Evolutionary conservation across 495 filamentous ascomycete species (phyloP).

Genomic region (Talaromyces thailandensis): DNA sequence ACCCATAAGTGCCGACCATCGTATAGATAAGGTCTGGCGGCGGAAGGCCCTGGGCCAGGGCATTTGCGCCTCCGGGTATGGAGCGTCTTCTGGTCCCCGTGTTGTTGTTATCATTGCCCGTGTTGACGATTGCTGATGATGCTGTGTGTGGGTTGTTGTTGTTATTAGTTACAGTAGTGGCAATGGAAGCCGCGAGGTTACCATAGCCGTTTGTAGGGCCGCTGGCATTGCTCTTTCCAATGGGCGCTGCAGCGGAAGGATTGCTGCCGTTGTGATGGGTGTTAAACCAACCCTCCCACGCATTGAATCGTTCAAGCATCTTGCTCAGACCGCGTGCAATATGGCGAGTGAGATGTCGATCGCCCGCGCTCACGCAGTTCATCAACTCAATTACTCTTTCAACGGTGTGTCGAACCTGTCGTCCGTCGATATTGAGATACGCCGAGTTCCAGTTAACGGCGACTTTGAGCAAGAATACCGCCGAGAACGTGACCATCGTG

Average conservation of each 20-base stretch:
- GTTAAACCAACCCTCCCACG: slow-evolving; percentile 23
- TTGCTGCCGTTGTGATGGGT: background rate
- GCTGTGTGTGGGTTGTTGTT: background rate
- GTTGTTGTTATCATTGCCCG: background rate
- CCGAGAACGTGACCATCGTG: slow-evolving; percentile 55
- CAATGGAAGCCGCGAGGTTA: background rate
- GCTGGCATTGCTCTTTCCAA: background rate
- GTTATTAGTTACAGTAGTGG: slow-evolving; percentile 6
- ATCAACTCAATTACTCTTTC: slow-evolving; percentile 41
- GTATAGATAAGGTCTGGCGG: slow-evolving; percentile 41
- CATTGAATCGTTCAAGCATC: slow-evolving; percentile 39
- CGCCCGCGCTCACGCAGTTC: slow-evolving; percentile 43
- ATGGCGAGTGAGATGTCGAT: slow-evolving; percentile 43
- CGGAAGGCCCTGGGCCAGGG: slow-evolving; percentile 38
- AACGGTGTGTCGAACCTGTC: slow-evolving; percentile 38
- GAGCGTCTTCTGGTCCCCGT: slow-evolving; percentile 11
- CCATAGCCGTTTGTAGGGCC: background rate
- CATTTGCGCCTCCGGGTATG: slow-evolving; percentile 35
- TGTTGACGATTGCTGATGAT: background rate
- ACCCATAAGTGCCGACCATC: slow-evolving; percentile 42
- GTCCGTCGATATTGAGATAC: slow-evolving; percentile 32
- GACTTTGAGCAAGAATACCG: slow-evolving; percentile 47
- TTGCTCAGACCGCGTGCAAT: slow-evolving; percentile 45
- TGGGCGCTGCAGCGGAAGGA: background rate
- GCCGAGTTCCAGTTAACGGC: slow-evolving; percentile 46